Conservation (phyloP, 2,329 filamentous ascomycete genomes). For the Aspergillus chevalieri region DNA sequence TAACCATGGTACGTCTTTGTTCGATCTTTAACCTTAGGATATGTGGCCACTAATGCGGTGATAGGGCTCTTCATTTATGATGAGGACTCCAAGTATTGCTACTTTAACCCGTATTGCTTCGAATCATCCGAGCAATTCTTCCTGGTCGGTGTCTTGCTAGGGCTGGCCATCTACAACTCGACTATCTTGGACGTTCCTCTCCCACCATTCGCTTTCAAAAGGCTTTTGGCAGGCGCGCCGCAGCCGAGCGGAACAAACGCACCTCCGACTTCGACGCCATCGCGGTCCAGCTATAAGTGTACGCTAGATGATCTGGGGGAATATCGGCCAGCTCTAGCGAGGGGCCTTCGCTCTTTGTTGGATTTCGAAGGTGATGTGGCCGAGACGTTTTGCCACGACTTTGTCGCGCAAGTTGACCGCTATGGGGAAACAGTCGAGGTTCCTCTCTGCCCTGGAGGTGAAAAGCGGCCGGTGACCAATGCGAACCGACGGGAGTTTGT, state of each 20-base stretch:
- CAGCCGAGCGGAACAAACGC: slow-evolving; percentile 42
- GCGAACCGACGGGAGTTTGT: slow-evolving; percentile 79
- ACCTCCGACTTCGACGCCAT: slow-evolving; percentile 49
- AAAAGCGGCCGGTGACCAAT: slow-evolving; percentile 72
- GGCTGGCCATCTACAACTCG: slow-evolving; percentile 89
- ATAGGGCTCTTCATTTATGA: slow-evolving; percentile 87
- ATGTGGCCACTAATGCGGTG: slow-evolving; percentile 3
- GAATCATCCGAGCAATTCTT: slow-evolving; percentile 91
- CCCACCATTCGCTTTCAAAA: slow-evolving; percentile 83
- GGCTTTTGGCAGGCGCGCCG: slow-evolving; percentile 73
- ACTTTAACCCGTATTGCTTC: slow-evolving; percentile 86
- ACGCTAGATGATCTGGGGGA: slow-evolving; percentile 77
- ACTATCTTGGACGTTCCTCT: slow-evolving; percentile 85
- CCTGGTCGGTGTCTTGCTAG: slow-evolving; percentile 78
- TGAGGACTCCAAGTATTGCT: slow-evolving; percentile 82
- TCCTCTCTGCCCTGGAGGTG: slow-evolving; percentile 68
- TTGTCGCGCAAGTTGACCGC: slow-evolving; percentile 68
- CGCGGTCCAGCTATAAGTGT: slow-evolving; percentile 58
- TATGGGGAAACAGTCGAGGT: slow-evolving; percentile 64
- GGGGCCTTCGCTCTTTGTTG: slow-evolving; percentile 67
- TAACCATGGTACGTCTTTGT: slow-evolving; percentile 62
- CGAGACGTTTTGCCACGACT: slow-evolving; percentile 72
- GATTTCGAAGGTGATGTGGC: slow-evolving; percentile 82
- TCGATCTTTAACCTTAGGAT: not conserved
- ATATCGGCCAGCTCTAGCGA: slow-evolving; percentile 68